Conservation (phyloP, 305 asterid species). For the Salvia sclarea region DNA sequence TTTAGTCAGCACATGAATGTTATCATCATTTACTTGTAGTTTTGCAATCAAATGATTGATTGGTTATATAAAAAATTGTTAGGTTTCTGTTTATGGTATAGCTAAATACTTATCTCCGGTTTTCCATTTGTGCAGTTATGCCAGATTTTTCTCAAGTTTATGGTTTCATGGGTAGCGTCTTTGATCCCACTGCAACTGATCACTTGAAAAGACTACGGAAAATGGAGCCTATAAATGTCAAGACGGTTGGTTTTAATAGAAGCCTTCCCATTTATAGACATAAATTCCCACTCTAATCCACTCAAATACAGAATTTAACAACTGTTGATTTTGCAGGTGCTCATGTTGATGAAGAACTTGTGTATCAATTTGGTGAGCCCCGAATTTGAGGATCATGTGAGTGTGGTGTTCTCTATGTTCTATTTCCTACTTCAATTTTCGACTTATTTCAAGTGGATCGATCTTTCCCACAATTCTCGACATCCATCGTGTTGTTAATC, state of each 20-base stretch:
- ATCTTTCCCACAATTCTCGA: not conserved
- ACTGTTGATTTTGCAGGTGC: conserved; percentile 44
- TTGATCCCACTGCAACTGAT: conserved; percentile 69
- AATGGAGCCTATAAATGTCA: conserved; percentile 76
- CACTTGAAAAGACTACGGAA: conserved; percentile 62
- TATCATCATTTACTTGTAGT: not conserved
- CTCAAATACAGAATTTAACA: not conserved
- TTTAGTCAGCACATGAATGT: not conserved
- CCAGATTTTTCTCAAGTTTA: conserved; percentile 91
- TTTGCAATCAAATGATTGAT: not conserved
- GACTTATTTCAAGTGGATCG: not conserved
- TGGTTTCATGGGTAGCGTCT: conserved; percentile 79
- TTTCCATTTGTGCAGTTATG: conserved; percentile 49
- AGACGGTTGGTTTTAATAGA: conserved; percentile 60
- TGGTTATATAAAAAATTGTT: no score
- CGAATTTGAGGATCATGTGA: conserved; percentile 81
- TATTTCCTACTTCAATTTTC: not conserved
- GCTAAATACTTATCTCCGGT: not conserved
- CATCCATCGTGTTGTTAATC: not conserved
- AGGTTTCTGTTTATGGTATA: conserved; percentile 23
- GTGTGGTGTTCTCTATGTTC: conserved; percentile 28
- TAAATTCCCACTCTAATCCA: not conserved
- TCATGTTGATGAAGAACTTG: conserved; percentile 85
- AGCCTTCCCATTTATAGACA: not conserved
- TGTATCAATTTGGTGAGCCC: conserved; percentile 71